Conservation (phyloP, 2,329 filamentous ascomycete species). For the Tolypocladium ovalisporum region DNA sequence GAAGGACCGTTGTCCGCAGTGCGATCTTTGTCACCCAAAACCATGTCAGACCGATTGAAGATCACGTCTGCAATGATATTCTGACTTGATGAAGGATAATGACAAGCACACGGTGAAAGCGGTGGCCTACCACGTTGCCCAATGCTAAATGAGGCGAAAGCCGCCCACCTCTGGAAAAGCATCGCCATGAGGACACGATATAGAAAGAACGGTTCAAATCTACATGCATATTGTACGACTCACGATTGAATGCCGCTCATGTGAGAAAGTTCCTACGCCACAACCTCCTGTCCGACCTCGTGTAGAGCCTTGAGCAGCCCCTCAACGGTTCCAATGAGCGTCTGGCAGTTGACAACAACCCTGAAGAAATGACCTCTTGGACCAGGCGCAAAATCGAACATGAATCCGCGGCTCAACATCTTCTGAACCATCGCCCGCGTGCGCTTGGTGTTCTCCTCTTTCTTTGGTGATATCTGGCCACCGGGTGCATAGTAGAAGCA, state of each 20-base stretch:
- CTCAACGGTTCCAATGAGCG: constrained; percentile 36
- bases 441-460: constrained; percentile 33
- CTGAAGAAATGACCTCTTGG: constrained; percentile 44
- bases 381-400: constrained; percentile 49
- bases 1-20: too few relatives aligned
- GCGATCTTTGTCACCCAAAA: too few relatives aligned
- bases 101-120: too few relatives aligned
- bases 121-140: too few relatives aligned
- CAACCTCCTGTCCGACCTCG: constrained; percentile 24
- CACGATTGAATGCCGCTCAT: not conserved
- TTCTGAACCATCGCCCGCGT: constrained; percentile 36
- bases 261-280: not conserved
- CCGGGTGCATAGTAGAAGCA: constrained; percentile 75
- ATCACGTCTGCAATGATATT: too few relatives aligned
- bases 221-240: too few relatives aligned
- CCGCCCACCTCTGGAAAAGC: too few relatives aligned
- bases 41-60: too few relatives aligned
- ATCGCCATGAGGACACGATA: too few relatives aligned
- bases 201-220: too few relatives aligned
- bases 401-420: constrained; percentile 41
- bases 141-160: too few relatives aligned
- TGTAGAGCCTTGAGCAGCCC: constrained; percentile 43
- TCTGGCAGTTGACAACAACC: constrained; percentile 47
- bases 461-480: constrained; percentile 31
- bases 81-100: too few relatives aligned